Base-by-base conservation (phyloP, 345 rosid species). In the Eutrema japonicum region DNA sequence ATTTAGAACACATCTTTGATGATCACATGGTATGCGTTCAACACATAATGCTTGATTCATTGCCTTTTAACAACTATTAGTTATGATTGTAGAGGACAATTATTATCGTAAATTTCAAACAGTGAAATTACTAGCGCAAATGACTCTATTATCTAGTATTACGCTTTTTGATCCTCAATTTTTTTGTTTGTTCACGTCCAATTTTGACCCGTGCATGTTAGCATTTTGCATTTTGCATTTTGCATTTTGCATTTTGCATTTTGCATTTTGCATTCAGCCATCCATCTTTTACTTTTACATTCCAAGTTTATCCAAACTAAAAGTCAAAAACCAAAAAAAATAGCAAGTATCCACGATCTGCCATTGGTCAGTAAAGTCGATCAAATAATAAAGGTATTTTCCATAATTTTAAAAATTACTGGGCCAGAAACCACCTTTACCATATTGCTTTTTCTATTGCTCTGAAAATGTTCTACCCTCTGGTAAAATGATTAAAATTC, bases 21-120 rank as follows among this genome's bases (percentile, higher is more conserved):
- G 36, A 27, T 69, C 79, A 61, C 74, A 53, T 69, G 79, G 18
- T 69, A 58, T 58, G 64, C 64, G 7, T 58, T 58, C 30, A 18
- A 38, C 33, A 58, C 46, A 58, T 37, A 37, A 58, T 37, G 14
- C 46, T 58, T 58, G 32, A 37, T 57, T 16, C 64, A 38, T 3
- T 41, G 10, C 3, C 26, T 6, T 36, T 35, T 62, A 45, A 35
- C 69, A 62, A 59, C 70, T 52, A 51, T 41, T 40, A 33, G 7
- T 10, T 73, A 52, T 57, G 27, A 55, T 57, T 54, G 49, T n/a
- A 47, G 56, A 29, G 66, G 71, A 30, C 60, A 66, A 11, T 48
- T 53, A 33, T 35, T 43, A 18, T 16, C 22, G 48, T 47, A 26
- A 37, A 22, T n/a, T 38, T 61, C 60, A 36, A 57, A 4, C 38